Conservation (phyloP, 2,329 filamentous ascomycete species). For the Didymella keratinophila region DNA sequence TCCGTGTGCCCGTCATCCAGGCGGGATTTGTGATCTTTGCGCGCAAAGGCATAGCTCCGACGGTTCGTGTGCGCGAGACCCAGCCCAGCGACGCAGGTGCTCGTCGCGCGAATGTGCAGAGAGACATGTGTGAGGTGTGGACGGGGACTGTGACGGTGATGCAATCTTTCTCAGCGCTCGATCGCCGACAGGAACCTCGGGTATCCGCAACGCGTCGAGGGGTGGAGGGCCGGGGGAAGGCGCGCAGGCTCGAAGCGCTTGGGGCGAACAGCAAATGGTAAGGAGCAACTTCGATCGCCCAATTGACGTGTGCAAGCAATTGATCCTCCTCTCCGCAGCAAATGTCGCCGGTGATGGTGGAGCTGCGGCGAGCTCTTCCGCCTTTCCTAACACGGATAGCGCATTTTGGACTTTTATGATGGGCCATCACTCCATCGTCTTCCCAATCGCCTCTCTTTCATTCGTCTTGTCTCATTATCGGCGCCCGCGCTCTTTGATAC, state of each 20-base stretch:
- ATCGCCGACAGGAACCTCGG: slow-evolving; percentile 49
- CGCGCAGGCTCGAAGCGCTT: slow-evolving; percentile 4
- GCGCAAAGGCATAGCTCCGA: slow-evolving; percentile 75
- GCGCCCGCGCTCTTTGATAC: slow-evolving; percentile 33
- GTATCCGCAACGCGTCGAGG: slow-evolving; percentile 35
- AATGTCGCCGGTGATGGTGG: slow-evolving; percentile 5
- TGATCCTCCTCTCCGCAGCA: slow-evolving; percentile 11
- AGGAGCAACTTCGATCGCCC: slow-evolving; percentile 1
- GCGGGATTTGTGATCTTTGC: slow-evolving; percentile 74
- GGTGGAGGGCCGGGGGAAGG: slow-evolving; percentile 4
- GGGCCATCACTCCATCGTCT: slow-evolving; percentile 28
- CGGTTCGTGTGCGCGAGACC: slow-evolving; percentile 41
- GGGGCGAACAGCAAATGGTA: neutral
- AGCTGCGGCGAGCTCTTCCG: slow-evolving; percentile 6
- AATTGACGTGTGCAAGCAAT: slow-evolving; percentile 3
- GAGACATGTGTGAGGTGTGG: slow-evolving; percentile 53
- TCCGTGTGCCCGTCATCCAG: slow-evolving; percentile 59
- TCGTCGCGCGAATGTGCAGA: slow-evolving; percentile 52
- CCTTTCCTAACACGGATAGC: slow-evolving; percentile 8
- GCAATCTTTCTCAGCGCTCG: slow-evolving; percentile 38
- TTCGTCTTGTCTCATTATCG: slow-evolving; percentile 36
- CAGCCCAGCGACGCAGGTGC: slow-evolving; percentile 52
- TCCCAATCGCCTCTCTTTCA: slow-evolving; percentile 40
- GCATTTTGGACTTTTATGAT: slow-evolving; percentile 8
- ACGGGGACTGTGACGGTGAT: slow-evolving; percentile 29